Evolutionary conservation across 2,329 filamentous ascomycete species (phyloP), one percentile per base, ranked within the genome.

Genomic region (Hymenoscyphus scutula): DNA sequence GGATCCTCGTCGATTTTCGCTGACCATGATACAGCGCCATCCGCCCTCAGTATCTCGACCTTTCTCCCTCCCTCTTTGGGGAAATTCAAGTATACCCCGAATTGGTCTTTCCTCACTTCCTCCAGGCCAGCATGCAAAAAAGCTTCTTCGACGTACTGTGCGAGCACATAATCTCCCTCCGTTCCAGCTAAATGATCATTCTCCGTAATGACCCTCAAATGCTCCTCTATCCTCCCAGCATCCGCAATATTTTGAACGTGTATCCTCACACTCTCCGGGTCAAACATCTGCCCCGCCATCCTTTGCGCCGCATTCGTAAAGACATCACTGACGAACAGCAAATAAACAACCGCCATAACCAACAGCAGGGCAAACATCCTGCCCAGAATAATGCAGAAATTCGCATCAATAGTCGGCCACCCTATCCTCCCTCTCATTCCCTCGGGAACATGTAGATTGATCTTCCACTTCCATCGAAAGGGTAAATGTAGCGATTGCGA

Each of bases 171-270:
- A 77, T 96, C 94, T 56, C 95, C 95, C 77, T 97, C 89, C 2
- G 92, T 96, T n/a, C 95, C 95, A 1, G 92, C 95, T 65, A 98
- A 82, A 76, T 98, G 95, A 65, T 95, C 90, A 74, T 91, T 97
- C 61, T 84, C 84, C 4, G 92, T 94, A 66, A 94, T 86, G 72
- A 93, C 89, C 71, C 84, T 80, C 64, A 97, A 78, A 62, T 90
- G 90, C 48, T 90, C 87, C 66, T 86, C 84, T 74, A 95, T 89
- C 58, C 83, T 81, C 63, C 82, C 81, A 60, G 85, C 80, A 71
- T 96, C 89, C 67, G 96, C 84, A 69, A 86, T 86, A 56, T 82
- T 81, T 74, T 95, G 87, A 29, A 96, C 83, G 76, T 89, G 91
- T 62, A 84, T 80, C 61, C 91, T 86, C 62, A 98, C 86, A 65